phyloP scores from a whole-genome alignment of 768 basidiomycete species.

The Leccinum rimulosum region DNA sequence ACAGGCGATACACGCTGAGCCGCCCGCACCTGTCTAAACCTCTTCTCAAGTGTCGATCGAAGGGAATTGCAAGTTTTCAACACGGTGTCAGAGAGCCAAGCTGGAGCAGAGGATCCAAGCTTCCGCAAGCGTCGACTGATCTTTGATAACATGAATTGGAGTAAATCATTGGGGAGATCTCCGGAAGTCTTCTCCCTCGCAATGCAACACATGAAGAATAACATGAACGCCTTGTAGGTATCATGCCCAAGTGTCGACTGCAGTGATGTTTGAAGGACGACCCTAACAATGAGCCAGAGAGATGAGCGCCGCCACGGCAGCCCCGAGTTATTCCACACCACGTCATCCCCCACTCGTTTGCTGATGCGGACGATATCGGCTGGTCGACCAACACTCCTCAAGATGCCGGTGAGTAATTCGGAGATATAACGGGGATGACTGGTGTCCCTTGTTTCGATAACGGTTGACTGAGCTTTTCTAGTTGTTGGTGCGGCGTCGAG shows the following conservation, averaged over 20 bases:
- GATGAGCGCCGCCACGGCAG: slow-evolving; percentile 33
- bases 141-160: slow-evolving; percentile 30
- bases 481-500: slow-evolving; percentile 24
- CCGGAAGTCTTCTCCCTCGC: slow-evolving; percentile 19
- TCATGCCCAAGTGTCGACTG: slow-evolving; percentile 3
- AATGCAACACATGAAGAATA: slow-evolving; percentile 36
- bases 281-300: slow-evolving; percentile 37
- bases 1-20: slow-evolving; percentile 25
- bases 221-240: slow-evolving; percentile 48
- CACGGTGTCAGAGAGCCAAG: slow-evolving; percentile 38
- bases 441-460: slow-evolving; percentile 9
- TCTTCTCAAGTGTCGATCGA: slow-evolving; percentile 22
- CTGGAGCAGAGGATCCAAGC: slow-evolving; percentile 21
- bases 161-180: slow-evolving; percentile 24
- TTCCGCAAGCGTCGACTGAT: slow-evolving; percentile 26
- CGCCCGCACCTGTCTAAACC: slow-evolving; percentile 35
- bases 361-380: neutral
- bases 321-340: slow-evolving; percentile 1
- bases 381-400: neutral
- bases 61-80: slow-evolving; percentile 32
- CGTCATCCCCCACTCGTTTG: slow-evolving; percentile 6
- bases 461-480: slow-evolving; percentile 4
- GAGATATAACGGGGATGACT: neutral
- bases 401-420: neutral
- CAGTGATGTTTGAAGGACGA: slow-evolving; percentile 34